Conservation (phyloP, 495 filamentous ascomycete species). For the Penicillium simplicissimum region DNA sequence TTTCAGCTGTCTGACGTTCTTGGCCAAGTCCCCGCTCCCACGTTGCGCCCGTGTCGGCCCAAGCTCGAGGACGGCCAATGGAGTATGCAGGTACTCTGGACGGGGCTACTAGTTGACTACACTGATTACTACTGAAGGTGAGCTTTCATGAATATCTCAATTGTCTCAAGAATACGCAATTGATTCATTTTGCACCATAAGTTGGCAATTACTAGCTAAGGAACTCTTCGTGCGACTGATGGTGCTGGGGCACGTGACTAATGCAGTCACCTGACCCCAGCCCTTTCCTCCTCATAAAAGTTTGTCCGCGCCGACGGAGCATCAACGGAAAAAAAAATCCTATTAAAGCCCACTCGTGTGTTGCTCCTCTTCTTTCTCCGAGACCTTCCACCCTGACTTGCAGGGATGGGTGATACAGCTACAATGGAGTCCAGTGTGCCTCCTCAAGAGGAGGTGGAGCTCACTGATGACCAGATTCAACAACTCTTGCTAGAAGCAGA, state of each 20-base stretch:
- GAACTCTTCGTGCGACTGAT: neutral
- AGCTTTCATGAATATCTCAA: neutral
- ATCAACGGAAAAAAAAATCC: slow-evolving; percentile 28
- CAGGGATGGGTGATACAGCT: slow-evolving; percentile 26
- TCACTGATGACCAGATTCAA: slow-evolving; percentile 59
- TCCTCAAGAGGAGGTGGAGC: slow-evolving; percentile 24
- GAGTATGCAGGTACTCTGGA: neutral
- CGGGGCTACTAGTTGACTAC: neutral
- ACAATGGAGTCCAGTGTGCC: slow-evolving; percentile 8
- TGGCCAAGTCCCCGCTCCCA: slow-evolving; percentile 12
- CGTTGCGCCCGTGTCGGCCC: slow-evolving; percentile 1
- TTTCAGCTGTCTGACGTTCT: slow-evolving; percentile 29
- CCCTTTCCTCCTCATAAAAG: slow-evolving; percentile 12
- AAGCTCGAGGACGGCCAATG: neutral
- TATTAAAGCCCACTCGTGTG: slow-evolving; percentile 23
- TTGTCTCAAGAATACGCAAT: neutral
- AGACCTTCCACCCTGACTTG: slow-evolving; percentile 16
- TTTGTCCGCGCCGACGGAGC: slow-evolving; percentile 31
- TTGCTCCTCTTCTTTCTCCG: slow-evolving; percentile 9
- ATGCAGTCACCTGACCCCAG: slow-evolving; percentile 16
- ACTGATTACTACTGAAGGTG: neutral
- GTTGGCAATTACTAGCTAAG: neutral
- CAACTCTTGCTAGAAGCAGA: slow-evolving; percentile 67
- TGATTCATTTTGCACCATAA: neutral
- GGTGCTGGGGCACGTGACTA: neutral